A percentile compares a stretch with the other conserved stretches of the same genome.
phyloP scores from a whole-genome alignment of 2,329 filamentous ascomycete genomes.

The Chaetothyriales sp. region DNA sequence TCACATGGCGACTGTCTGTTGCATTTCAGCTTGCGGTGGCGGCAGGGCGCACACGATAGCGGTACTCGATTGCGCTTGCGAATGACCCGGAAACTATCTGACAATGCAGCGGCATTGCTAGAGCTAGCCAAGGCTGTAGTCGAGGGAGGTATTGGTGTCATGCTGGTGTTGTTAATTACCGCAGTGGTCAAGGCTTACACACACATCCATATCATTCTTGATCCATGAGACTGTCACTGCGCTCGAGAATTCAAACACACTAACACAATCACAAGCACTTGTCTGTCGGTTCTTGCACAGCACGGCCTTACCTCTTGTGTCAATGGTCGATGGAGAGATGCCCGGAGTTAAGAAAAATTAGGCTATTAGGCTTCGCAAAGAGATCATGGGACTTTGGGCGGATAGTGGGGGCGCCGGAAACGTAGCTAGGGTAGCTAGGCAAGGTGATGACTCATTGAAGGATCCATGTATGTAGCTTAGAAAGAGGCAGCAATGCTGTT shows the following conservation, averaged over 20 bases:
- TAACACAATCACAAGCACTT: not conserved
- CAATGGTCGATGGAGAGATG: not conserved
- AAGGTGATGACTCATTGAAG: no score
- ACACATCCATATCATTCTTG: not conserved
- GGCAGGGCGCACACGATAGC: conserved; percentile 78
- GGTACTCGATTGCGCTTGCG: conserved; percentile 85
- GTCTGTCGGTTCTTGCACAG: not conserved
- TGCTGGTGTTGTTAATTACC: conserved; percentile 20
- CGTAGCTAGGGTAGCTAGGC: no score
- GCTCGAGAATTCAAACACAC: no score
- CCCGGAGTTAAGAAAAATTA: not conserved
- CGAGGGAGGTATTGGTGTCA: conserved; percentile 65
- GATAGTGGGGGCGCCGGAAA: no score
- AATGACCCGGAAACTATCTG: conserved; percentile 76
- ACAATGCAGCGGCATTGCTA: conserved; percentile 42
- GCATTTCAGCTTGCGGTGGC: conserved; percentile 89
- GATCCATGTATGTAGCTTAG: no score
- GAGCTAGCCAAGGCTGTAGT: conserved; percentile 56
- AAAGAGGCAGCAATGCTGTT: no score
- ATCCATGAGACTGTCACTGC: no score
- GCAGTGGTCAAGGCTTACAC: not conserved
- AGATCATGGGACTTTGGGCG: no score
- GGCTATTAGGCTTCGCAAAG: no score
- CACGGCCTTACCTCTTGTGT: not conserved
- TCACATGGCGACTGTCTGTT: conserved; percentile 82